These are phyloP conservation scores for Helotiales sp. DNA, from an alignment of 2,329 filamentous ascomycete genomes.

Conservation along the genomic window DNA sequence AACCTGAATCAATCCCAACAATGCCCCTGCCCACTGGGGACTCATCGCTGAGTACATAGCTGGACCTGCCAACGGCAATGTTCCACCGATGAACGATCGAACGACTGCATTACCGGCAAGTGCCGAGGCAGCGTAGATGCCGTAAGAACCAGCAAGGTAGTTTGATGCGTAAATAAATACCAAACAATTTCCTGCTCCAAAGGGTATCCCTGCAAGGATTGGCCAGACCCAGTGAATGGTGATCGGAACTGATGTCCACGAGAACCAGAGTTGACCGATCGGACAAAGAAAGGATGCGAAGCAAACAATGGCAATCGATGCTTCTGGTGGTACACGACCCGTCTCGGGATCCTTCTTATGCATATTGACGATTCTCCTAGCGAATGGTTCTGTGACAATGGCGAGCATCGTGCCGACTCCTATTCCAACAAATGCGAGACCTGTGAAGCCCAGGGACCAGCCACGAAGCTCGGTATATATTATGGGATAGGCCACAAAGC, in stretches of 20 bases:
- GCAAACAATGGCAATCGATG: constrained; percentile 77
- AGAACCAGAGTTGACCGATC: constrained; percentile 80
- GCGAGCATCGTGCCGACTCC: constrained; percentile 63
- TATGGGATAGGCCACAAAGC: constrained; percentile 87
- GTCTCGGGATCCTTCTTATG: constrained; percentile 76
- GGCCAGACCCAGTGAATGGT: constrained; percentile 81
- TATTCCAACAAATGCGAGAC: constrained; percentile 75
- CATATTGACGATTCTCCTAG: constrained; percentile 74
- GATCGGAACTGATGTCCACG: constrained; percentile 79
- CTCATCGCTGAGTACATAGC: constrained; percentile 69
- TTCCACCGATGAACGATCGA: constrained; percentile 72
- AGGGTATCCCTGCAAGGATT: constrained; percentile 76
- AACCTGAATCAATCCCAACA: constrained; percentile 73
- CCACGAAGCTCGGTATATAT: constrained; percentile 74
- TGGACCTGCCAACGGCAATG: constrained; percentile 72
- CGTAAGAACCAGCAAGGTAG: constrained; percentile 77
- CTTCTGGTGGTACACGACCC: constrained; percentile 72
- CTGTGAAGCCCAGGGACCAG: constrained; percentile 72
- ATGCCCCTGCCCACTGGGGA: constrained; percentile 76
- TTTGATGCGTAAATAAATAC: constrained; percentile 83
- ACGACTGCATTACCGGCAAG: constrained; percentile 78
- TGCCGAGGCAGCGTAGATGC: constrained; percentile 79
- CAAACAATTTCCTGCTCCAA: constrained; percentile 73
- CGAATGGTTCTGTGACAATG: constrained; percentile 67
- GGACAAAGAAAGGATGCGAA: constrained; percentile 74